Base-by-base conservation (phyloP, 2,329 filamentous ascomycete species). In the Thielaviopsis populi region DNA sequence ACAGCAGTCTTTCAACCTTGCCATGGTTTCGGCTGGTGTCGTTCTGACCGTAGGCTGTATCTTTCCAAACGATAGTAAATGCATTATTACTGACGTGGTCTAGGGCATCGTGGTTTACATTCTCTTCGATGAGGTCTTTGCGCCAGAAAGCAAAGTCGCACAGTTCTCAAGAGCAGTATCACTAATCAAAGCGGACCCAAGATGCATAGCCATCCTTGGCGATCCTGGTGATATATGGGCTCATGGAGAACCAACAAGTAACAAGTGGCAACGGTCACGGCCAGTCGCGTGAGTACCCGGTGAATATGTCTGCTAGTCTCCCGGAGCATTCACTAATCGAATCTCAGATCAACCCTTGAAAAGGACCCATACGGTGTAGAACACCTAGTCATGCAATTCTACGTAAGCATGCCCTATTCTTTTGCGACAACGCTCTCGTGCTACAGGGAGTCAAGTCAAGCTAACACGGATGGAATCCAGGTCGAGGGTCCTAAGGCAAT, bases 1-100 rank as follows among this genome's bases (percentile, higher is more conserved):
- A 0, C 91, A 96, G 74, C 92, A 96, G 74, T 88, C 86, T 17
- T 87, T 95, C 77, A 96, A 97, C 74, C 84, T 96, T 68, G 80
- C 86, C 68, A 75, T 96, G 67, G 83, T 96, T 8, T 69, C 90
- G 1, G 78, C 86, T 7, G 92, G 92, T 30, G 75, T 91, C 11
- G 80, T 84, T 41, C 77, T 92, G 69, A 96, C 91, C 42, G 88
- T 90, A 78, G 67, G 80, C 69, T 43, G 11, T 24, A 46, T 54
- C 22, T 17, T 3, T 15, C 37, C 2, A 42, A 11, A 15, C 3
- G 11, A 8, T 37, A 27, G 24, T 56, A 22, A 7, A 11, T 40
- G 19, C n/a, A 19, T 24, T 43, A 15, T 58, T 48, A 56, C 69
- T 43, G 66, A 53, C 56, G 37, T 41, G 11, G 13, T 19, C 22